A percentile compares a stretch with the other conserved stretches of the same genome.
These are phyloP conservation scores for Trichoderma oligosporum DNA, from an alignment of 2,329 filamentous ascomycete species.

Conservation along the genomic window DNA sequence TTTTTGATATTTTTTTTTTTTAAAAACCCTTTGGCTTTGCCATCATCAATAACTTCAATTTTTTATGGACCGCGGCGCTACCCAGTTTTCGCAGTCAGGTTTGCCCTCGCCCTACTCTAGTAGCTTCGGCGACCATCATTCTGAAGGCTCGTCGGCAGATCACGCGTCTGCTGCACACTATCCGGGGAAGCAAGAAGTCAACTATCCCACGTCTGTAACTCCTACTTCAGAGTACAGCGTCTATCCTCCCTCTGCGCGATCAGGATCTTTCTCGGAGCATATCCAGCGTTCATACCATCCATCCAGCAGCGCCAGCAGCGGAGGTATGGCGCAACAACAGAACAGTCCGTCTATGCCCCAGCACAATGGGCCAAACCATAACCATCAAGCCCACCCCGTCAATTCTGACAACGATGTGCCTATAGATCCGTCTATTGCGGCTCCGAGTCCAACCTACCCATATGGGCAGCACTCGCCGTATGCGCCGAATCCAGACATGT, in stretches of 20 bases:
- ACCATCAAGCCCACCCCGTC: constrained; percentile 71
- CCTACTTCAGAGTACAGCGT: constrained; percentile 86
- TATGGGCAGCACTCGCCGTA: constrained; percentile 85
- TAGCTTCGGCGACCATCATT: constrained; percentile 65
- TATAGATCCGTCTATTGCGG: constrained; percentile 98
- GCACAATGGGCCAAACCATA: constrained; percentile 76
- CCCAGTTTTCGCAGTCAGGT: constrained; percentile 85
- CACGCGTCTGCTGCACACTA: constrained; percentile 91
- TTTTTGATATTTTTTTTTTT: no score
- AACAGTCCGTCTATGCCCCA: constrained; percentile 95
- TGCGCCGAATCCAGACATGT: constrained; percentile 79
- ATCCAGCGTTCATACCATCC: constrained; percentile 80
- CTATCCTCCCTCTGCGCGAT: constrained; percentile 71
- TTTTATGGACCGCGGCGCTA: constrained; percentile 59
- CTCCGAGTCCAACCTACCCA: constrained; percentile 86
- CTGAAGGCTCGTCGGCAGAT: constrained; percentile 87
- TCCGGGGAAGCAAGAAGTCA: constrained; percentile 75
- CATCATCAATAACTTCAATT: constrained; percentile 12
- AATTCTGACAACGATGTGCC: constrained; percentile 96
- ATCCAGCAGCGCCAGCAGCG: constrained; percentile 67
- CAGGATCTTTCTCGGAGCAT: constrained; percentile 82
- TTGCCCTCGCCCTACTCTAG: constrained; percentile 70
- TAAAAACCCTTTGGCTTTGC: no score
- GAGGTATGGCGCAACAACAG: constrained; percentile 94
- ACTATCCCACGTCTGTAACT: constrained; percentile 73